Evolutionary conservation across 192 early-diverging fungal species (phyloP), one percentile per base, ranked within the genome.

Genomic region (Phlyctochytrium planicorne): DNA sequence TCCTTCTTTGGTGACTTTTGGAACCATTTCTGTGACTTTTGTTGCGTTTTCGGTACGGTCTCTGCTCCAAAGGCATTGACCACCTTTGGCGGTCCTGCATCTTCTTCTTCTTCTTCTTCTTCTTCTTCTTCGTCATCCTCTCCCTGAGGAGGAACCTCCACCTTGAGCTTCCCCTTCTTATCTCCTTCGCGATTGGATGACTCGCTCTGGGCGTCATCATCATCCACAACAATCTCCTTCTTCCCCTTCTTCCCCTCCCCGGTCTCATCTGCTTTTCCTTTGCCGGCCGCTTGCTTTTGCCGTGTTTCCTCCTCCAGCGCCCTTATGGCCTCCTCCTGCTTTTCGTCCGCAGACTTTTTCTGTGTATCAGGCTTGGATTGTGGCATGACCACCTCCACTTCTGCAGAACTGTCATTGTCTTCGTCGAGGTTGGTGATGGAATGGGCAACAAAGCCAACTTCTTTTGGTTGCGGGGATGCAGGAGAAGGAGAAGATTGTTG

Each of bases 21-120:
- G 25, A 57, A 57, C 55, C 55, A 57, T 4, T 57, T 57, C 12
- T 57, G 12, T 27, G 55, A 25, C 25, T 27, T 10, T 29, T 57
- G 6, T 47, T 47, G 40, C 12, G 10, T 27, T 27, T 57, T 57
- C 25, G 16, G 20, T 10, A 57, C 12, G 14, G 55, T 57, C 4
- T 57, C 55, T 4, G 25, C 55, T 4, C 55, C 55, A 29, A 57
- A 57, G 14, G 55, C 55, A 6, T 57, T 57, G 4, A 57, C 55
- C 14, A 57, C 55, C 55, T 57, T 57, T 4, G 55, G 55, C 25
- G 55, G 55, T 25, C 55, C 55, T 6, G 6, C 27, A 27, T 57
- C 55, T 29, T 14, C 20, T 10, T 25, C 55, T 6, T 25, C 55
- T 4, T 57, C 55, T 27, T 57, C 55, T 25, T 57, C 55, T n/a